These are phyloP conservation scores for Ogataea allantospora DNA, from an alignment of 805 yeast genomes.

Conservation along the genomic window DNA sequence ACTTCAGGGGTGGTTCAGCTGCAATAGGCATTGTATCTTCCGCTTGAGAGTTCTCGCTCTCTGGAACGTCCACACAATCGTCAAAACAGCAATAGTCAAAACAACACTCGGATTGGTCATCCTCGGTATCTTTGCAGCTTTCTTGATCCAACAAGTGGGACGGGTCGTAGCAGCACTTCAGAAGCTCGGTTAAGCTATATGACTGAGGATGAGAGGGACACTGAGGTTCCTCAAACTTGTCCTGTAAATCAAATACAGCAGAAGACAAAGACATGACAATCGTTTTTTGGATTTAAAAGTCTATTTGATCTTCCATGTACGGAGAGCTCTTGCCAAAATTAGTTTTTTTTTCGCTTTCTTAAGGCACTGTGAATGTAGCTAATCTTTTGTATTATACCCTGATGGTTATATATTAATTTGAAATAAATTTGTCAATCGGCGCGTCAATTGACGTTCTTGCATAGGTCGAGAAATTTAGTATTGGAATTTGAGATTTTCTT, in stretches of 20 bases:
- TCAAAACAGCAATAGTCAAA: constrained; percentile 29
- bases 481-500: neutral
- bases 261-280: neutral
- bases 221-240: constrained; percentile 10
- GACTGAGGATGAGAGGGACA: constrained; percentile 8
- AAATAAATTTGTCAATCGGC: constrained; percentile 3
- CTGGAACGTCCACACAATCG: constrained; percentile 10
- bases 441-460: neutral
- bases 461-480: neutral
- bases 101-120: constrained; percentile 23
- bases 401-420: constrained; percentile 4
- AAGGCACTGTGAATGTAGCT: neutral
- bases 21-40: neutral
- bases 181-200: constrained; percentile 21
- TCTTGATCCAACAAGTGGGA: constrained; percentile 16
- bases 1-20: neutral
- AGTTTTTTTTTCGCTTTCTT: no score
- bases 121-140: constrained; percentile 1
- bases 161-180: constrained; percentile 27
- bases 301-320: no score
- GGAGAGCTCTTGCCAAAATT: no score
- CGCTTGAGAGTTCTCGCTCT: neutral
- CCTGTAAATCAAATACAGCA: constrained; percentile 5
- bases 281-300: no score
- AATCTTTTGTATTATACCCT: constrained; percentile 2